These are phyloP conservation scores for Yamagishiella unicocca DNA, from an alignment of 139 green algal species.

Conservation along the genomic window DNA sequence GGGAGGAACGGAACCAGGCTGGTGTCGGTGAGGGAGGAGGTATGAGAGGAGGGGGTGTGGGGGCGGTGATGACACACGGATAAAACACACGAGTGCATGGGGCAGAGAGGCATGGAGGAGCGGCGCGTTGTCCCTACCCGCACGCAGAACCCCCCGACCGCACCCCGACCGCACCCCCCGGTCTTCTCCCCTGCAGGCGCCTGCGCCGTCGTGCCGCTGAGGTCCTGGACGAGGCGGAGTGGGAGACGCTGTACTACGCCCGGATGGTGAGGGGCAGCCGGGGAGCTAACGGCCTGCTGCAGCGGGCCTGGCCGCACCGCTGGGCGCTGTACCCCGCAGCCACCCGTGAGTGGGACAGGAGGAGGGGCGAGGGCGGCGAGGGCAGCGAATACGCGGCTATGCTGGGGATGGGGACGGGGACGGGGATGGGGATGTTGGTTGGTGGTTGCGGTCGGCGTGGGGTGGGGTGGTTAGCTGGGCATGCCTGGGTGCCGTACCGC, in stretches of 20 bases:
- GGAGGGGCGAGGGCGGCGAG: not conserved
- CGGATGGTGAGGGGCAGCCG: conserved; percentile 29
- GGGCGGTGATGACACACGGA: too few species aligned
- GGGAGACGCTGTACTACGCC: conserved; percentile 35
- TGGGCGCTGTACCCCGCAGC: conserved; percentile 37
- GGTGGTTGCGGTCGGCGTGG: too few species aligned
- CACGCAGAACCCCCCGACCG: too few species aligned
- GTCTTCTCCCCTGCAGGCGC: not conserved
- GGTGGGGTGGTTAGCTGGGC: not conserved
- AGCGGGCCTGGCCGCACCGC: conserved; percentile 41
- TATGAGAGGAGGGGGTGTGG: too few species aligned
- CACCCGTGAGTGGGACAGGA: not conserved
- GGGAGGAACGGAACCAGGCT: too few species aligned
- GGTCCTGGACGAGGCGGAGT: not conserved
- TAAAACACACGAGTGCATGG: too few species aligned
- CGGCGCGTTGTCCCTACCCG: too few species aligned
- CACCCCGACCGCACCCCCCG: not conserved
- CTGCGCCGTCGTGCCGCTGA: conserved; percentile 31
- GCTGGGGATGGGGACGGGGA: not conserved
- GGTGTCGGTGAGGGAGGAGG: too few species aligned
- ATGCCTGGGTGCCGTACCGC: not conserved
- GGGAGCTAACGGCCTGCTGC: conserved; percentile 30
- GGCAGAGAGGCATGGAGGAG: too few species aligned
- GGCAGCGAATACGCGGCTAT: not conserved
- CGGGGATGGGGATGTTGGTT: too few species aligned